Evolutionary conservation across 805 yeast genomes (phyloP), one percentile per base, ranked within the genome.

Genomic region (Candida hungchunana): DNA sequence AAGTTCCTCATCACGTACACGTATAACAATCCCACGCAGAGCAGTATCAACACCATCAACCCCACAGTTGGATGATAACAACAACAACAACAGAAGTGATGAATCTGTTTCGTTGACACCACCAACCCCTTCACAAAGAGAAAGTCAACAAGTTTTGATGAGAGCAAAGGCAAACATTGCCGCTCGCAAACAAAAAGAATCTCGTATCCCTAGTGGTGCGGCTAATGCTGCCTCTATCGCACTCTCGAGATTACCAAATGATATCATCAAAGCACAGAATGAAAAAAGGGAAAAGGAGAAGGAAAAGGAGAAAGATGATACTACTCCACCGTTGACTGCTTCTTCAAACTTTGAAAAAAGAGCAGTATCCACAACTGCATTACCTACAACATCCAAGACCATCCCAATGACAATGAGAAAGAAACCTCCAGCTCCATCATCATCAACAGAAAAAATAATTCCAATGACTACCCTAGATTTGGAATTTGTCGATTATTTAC

Each of bases 401-500:
- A 29, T 25, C 29, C 33, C 40, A 12, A n/a, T 32, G 18, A 23
- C 39, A 5, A 31, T 36, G 9, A 38, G 38, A 40, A 41, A 42
- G 36, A 45, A 39, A 22, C 40, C 42, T 18, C 29, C 41, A 18
- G 17, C 6, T 15, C 32, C 26, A 24, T 19, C 25, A 12, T 7
- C 11, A 10, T 8, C 21, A 7, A 13, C 11, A 25, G 5, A 7
- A 13, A 7, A 16, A 63, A 66, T 13, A 59, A 71, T 73, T 0
- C 72, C 79, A 7, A 55, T 73, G 58, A 64, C 73, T 2, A 63
- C 72, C 12, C 47, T 77, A 7, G 88, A 82, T 50, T 54, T 69
- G 26, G 73, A 77, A 13, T 82, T 86, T 82, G 64, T 66, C 6
- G 63, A 66, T 26, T 77, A 63, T 48, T 58, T 82, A 43, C 61